Percentiles rank a stretch among this genome's conserved stretches.
Conservation (phyloP, 306 rosid genomes). For the Nissolia schottii region DNA sequence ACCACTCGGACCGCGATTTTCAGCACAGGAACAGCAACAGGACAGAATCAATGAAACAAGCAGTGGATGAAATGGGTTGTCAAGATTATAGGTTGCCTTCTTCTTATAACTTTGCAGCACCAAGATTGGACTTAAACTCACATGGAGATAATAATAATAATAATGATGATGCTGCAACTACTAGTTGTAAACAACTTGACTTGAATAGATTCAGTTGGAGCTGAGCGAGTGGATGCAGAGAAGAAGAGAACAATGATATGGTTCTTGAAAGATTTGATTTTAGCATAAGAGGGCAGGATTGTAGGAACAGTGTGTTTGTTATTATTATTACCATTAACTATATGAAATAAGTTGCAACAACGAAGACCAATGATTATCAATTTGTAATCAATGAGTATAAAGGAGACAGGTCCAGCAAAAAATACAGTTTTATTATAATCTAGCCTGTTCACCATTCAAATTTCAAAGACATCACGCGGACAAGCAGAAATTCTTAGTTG, state of each 20-base stretch:
- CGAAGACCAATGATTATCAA: conserved; percentile 19
- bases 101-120: conserved; percentile 47
- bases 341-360: conserved; percentile 31
- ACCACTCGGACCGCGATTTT: conserved; percentile 28
- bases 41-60: conserved; percentile 28
- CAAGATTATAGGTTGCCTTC: conserved; percentile 37
- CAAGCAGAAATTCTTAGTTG: too few species aligned
- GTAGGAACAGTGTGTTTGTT: conserved; percentile 2
- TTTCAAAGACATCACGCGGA: not conserved
- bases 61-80: conserved; percentile 29
- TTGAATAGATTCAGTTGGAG: conserved; percentile 61
- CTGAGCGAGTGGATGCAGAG: conserved; percentile 27
- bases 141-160: conserved; percentile 62
- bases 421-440: conserved; percentile 2
- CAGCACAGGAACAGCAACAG: conserved; percentile 19
- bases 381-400: conserved; percentile 11
- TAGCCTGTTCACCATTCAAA: conserved; percentile 1
- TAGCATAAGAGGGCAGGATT: not conserved
- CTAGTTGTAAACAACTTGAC: conserved; percentile 54
- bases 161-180: conserved; percentile 43
- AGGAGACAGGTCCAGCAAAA: conserved; percentile 24
- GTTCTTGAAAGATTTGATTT: conserved; percentile 20
- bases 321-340: not conserved
- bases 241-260: not conserved
- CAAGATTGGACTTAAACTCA: conserved; percentile 68